Conservation (phyloP, 2,329 filamentous ascomycete species). For the Xylaria sp. region DNA sequence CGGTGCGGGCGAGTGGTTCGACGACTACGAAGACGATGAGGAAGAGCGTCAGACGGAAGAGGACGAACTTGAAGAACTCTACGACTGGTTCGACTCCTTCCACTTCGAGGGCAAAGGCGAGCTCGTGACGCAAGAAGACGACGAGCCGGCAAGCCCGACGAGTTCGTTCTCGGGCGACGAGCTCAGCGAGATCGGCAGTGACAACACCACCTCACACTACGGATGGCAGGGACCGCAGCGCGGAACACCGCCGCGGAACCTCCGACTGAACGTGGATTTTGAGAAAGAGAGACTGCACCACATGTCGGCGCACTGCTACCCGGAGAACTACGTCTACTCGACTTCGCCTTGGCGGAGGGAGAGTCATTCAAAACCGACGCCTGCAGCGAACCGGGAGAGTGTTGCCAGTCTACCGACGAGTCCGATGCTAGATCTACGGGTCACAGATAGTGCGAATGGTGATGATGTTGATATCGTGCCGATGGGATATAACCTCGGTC, state of each 20-base stretch:
- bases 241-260: constrained; percentile 1
- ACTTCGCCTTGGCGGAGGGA: constrained; percentile 33
- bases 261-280: constrained; percentile 11
- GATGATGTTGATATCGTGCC: constrained; percentile 42
- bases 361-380: constrained; percentile 28
- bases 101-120: constrained; percentile 41
- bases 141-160: constrained; percentile 31
- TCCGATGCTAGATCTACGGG: constrained; percentile 43
- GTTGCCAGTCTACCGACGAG: constrained; percentile 45
- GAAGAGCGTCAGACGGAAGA: constrained; percentile 38
- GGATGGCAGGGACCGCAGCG: constrained; percentile 20
- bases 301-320: background rate
- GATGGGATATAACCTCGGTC: constrained; percentile 57
- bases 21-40: constrained; percentile 39
- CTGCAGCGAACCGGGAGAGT: constrained; percentile 29
- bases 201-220: constrained; percentile 26
- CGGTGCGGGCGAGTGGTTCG: constrained; percentile 48
- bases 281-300: constrained; percentile 20
- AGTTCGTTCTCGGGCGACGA: constrained; percentile 29
- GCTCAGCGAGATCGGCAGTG: constrained; percentile 27
- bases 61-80: constrained; percentile 45
- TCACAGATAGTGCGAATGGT: constrained; percentile 37
- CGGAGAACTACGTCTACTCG: background rate
- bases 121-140: constrained; percentile 31
- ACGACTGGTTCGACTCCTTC: constrained; percentile 48